Conservation (phyloP, 2,329 filamentous ascomycete species). For the Exophiala bonariae region DNA sequence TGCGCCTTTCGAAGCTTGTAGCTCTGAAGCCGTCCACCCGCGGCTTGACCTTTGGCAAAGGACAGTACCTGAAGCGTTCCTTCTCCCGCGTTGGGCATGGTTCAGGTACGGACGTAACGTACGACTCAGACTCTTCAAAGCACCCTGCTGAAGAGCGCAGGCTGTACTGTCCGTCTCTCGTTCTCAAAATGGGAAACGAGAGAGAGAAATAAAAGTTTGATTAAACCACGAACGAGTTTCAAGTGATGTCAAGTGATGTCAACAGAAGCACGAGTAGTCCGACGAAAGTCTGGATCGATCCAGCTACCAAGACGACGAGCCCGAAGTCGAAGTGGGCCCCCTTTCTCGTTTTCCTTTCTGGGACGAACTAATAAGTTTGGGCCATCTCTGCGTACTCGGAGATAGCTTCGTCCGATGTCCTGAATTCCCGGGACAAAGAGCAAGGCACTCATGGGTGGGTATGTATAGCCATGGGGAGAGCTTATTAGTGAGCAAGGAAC, state of each 20-base stretch:
- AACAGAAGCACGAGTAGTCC: not conserved
- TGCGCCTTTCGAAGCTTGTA: conserved; percentile 31
- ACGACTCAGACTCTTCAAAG: not conserved
- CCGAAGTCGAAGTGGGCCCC: too few relatives aligned
- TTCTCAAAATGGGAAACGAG: not conserved
- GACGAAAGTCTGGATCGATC: not conserved
- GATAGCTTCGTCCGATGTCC: too few relatives aligned
- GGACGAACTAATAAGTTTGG: too few relatives aligned
- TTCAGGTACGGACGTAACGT: not conserved
- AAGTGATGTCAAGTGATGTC: not conserved
- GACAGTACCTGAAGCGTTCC: conserved; percentile 4
- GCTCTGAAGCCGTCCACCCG: conserved; percentile 2
- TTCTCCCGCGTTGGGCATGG: not conserved
- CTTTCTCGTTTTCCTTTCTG: conserved; percentile 2
- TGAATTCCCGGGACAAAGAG: too few relatives aligned
- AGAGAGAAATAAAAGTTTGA: not conserved
- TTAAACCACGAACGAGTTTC: not conserved
- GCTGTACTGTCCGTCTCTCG: not conserved
- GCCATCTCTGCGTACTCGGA: too few relatives aligned
- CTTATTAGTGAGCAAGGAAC: too few relatives aligned
- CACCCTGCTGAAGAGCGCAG: not conserved
- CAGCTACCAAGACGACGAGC: not conserved
- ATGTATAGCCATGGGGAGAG: too few relatives aligned
- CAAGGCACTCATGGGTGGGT: too few relatives aligned
- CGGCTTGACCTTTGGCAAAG: not conserved